Percentiles rank a stretch among this genome's conserved stretches.
Conservation (phyloP, 2,329 filamentous ascomycete species). For the Pseudogymnoascus sp. region DNA sequence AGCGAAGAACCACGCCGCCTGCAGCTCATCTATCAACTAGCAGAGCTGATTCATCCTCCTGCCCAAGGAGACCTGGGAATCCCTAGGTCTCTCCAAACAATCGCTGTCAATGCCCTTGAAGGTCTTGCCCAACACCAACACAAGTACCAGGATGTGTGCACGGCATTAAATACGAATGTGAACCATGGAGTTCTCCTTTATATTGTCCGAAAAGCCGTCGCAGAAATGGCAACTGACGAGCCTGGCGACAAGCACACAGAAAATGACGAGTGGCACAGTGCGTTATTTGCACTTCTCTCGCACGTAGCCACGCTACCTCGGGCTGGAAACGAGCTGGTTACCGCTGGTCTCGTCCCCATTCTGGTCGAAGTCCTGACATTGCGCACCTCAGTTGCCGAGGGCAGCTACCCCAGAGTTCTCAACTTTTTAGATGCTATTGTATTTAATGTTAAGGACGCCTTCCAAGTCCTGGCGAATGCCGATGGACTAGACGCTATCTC, state of each 20-base stretch:
- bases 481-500: constrained; percentile 85
- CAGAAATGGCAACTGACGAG: constrained; percentile 61
- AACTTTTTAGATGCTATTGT: constrained; percentile 84
- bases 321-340: constrained; percentile 74
- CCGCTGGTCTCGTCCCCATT: constrained; percentile 81
- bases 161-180: constrained; percentile 88
- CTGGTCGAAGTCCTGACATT: constrained; percentile 81
- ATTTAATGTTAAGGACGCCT: constrained; percentile 74
- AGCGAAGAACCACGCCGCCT: constrained; percentile 79
- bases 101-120: constrained; percentile 73
- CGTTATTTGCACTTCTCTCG: constrained; percentile 78
- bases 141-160: constrained; percentile 72
- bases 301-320: constrained; percentile 67
- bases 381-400: constrained; percentile 70
- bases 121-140: constrained; percentile 74
- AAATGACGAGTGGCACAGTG: constrained; percentile 81
- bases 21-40: constrained; percentile 85
- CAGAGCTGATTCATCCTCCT: constrained; percentile 81
- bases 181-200: constrained; percentile 95
- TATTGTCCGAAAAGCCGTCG: constrained; percentile 80
- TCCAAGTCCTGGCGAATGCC: constrained; percentile 71
- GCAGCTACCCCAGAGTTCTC: constrained; percentile 74
- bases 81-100: constrained; percentile 69
- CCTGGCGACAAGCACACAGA: constrained; percentile 53
- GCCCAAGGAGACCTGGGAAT: constrained; percentile 58